Evolutionary conservation across 176 grass and related monocot genomes (phyloP).

Genomic region (Phoenix roebelenii): DNA sequence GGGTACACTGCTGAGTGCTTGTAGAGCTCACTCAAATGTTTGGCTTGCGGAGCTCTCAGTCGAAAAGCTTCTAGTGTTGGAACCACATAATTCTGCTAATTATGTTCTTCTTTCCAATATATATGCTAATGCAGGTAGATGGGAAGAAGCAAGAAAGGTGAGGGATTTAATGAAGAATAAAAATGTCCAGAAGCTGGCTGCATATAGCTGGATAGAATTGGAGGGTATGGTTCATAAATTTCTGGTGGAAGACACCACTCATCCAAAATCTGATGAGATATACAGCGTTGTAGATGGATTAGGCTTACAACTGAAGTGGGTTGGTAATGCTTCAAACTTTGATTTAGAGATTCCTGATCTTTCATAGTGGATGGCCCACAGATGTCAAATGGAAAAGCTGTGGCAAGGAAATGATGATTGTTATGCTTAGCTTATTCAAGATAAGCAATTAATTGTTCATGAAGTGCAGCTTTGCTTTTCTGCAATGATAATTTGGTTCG

Average conservation of each 20-base stretch:
- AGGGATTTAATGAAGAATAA: constrained; percentile 65
- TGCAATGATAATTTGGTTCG: no score
- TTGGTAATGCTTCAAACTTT: constrained; percentile 21
- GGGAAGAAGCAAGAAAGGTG: constrained; percentile 44
- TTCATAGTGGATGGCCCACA: no score
- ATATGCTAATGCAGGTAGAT: constrained; percentile 50
- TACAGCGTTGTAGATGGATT: constrained; percentile 35
- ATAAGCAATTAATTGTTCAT: no score
- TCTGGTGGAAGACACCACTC: constrained; percentile 55
- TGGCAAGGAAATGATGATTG: no score
- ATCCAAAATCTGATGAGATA: constrained; percentile 49
- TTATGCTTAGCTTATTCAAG: no score
- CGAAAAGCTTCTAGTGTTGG: constrained; percentile 34
- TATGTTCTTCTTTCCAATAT: constrained; percentile 73
- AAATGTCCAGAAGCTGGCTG: constrained; percentile 70
- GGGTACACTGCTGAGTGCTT: constrained; percentile 65
- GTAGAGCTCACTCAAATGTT: constrained; percentile 38
- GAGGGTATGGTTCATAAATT: constrained; percentile 60
- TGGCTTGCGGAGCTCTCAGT: constrained; percentile 53
- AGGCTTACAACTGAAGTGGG: constrained; percentile 38
- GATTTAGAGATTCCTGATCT: constrained; percentile 12
- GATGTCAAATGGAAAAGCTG: no score
- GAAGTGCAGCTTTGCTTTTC: no score
- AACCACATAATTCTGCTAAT: constrained; percentile 59
- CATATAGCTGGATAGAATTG: constrained; percentile 84